Base-by-base conservation (phyloP, 768 basidiomycete genomes). In the Mycena galopus region DNA sequence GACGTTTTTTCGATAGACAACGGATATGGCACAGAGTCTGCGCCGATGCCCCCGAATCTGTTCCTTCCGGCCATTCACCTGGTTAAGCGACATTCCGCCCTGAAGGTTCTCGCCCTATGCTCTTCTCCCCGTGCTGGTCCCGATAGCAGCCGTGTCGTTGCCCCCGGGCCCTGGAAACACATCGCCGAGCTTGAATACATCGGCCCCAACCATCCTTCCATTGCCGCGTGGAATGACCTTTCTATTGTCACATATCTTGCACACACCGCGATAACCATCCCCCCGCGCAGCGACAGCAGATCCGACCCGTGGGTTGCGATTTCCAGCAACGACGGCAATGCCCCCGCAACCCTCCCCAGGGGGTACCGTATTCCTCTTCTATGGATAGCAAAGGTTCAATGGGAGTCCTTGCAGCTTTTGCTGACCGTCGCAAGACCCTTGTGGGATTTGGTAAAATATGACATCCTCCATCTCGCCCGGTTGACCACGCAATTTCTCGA, bases 321-420 rank as follows among this genome's bases (percentile, higher is more conserved):
- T 51, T 29, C 63, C 32, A 56, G 33, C 23, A 33, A 56, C 25
- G 63, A 75, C 63, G 47, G 56, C 14, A 39, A 16, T 44, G 67
- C 56, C 44, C 57, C 3, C 21, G 53, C 67, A 3, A 72, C 71
- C 59, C 37, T 75, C 35, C 74, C 74, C 23, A 56, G 74, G 33
- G 74, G 74, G n/a, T 75, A 75, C 32, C 74, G 74, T 39, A 39
- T 75, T 25, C 74, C 74, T 3, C 51, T 75, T 3, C 67, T 75
- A 17, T 75, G 67, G 67, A 57, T 75, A 4, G 30, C 23, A 30
- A 67, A 67, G 51, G 74, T 75, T 8, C 66, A 69, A 51, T 75
- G 74, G 74, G 74, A 75, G 59, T 61, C 71, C 56, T 53, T 69
- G 58, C 67, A 64, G 21, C 57, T 72, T 25, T 37, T 69, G 55